Evolutionary conservation across 2,329 filamentous ascomycete genomes (phyloP).

Genomic region (Colletotrichum sp.): DNA sequence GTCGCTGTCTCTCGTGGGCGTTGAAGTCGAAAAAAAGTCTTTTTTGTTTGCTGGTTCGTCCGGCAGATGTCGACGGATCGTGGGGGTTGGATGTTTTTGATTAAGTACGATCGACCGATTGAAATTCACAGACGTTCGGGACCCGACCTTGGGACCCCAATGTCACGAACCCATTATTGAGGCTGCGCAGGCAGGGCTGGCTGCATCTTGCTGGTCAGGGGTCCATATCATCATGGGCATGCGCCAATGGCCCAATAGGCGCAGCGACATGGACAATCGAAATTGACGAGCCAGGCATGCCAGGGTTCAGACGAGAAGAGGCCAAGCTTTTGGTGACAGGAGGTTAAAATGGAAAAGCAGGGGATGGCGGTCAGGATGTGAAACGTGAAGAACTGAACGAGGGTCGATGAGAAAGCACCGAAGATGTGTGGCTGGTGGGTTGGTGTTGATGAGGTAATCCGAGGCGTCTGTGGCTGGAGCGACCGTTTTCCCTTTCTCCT

Average conservation of each 20-base stretch:
- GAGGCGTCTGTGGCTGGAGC: neutral
- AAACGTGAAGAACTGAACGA: neutral
- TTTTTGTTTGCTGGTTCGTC: neutral
- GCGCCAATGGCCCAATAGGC: neutral
- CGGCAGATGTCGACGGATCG: neutral
- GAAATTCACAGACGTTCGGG: neutral
- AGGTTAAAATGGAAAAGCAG: constrained; percentile 8
- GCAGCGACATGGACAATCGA: neutral
- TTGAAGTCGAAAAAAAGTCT: neutral
- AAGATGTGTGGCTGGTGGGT: neutral
- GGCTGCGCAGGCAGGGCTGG: neutral
- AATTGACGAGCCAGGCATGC: neutral
- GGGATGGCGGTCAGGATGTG: neutral
- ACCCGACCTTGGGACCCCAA: neutral
- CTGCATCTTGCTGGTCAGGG: neutral
- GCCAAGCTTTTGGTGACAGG: constrained; percentile 21
- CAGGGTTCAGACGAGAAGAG: constrained; percentile 9
- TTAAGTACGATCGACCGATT: neutral
- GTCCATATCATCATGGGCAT: neutral
- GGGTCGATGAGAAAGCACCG: neutral
- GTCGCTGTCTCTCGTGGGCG: neutral
- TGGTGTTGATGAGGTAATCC: neutral
- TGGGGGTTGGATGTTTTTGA: neutral
- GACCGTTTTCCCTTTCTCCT: neutral
- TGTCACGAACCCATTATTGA: neutral